These are phyloP conservation scores for Paramecium caudatum DNA, from an alignment of 73 alveolate species.

Conservation along the genomic window DNA sequence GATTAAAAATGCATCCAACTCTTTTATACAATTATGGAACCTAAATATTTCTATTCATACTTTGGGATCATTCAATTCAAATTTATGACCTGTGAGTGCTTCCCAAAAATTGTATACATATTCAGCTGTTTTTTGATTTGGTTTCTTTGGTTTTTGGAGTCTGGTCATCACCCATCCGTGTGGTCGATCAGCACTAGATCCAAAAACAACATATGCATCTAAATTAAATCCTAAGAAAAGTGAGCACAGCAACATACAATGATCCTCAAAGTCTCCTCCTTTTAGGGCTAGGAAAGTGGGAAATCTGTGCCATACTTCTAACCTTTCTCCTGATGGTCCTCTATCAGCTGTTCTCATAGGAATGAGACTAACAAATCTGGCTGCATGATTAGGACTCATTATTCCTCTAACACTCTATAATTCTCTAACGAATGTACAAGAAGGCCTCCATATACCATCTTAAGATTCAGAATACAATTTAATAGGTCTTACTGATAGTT, in stretches of 20 bases:
- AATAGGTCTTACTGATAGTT: slow-evolving; percentile 39
- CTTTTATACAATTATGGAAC: slow-evolving; percentile 57
- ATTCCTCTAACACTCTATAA: slow-evolving; percentile 59
- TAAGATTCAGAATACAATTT: slow-evolving; percentile 54
- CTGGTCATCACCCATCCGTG: slow-evolving; percentile 90
- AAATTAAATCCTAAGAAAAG: slow-evolving; percentile 36
- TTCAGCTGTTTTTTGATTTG: slow-evolving; percentile 61
- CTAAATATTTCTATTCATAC: not conserved
- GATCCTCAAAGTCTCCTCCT: slow-evolving; percentile 70
- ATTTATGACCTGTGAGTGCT: slow-evolving; percentile 59
- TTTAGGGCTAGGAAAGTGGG: slow-evolving; percentile 78
- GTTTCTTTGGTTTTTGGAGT: slow-evolving; percentile 17
- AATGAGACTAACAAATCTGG: slow-evolving; percentile 85
- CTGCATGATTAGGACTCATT: slow-evolving; percentile 85
- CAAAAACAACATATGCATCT: slow-evolving; percentile 75
- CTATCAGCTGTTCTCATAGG: slow-evolving; percentile 85
- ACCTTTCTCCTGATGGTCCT: slow-evolving; percentile 83
- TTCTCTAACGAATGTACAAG: slow-evolving; percentile 30
- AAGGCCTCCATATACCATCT: slow-evolving; percentile 68
- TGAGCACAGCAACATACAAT: slow-evolving; percentile 43
- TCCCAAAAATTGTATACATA: slow-evolving; percentile 57
- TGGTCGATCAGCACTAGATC: slow-evolving; percentile 86
- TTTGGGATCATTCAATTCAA: slow-evolving; percentile 53
- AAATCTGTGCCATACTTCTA: slow-evolving; percentile 88
- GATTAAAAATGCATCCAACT: slow-evolving; percentile 59